These are phyloP conservation scores for Termitomyces sp. DNA, from an alignment of 768 basidiomycete genomes.

Conservation along the genomic window DNA sequence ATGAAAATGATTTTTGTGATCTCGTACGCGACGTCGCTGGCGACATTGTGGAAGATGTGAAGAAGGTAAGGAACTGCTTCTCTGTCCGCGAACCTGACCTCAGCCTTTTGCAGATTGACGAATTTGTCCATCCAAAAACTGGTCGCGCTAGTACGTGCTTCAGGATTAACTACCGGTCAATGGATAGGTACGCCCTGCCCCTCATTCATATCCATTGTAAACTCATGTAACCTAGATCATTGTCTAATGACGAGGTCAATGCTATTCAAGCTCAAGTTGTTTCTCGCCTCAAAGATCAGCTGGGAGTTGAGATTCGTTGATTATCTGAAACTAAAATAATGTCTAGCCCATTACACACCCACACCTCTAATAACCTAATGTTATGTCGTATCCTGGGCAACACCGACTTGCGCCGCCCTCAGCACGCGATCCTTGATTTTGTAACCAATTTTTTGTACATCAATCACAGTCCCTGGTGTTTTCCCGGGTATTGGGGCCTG, in stretches of 20 bases:
- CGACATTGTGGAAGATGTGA: slow-evolving; percentile 88
- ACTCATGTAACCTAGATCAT: slow-evolving; percentile 44
- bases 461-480: slow-evolving; percentile 84
- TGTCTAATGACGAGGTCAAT: slow-evolving; percentile 89
- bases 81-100: too few species aligned
- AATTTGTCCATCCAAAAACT: slow-evolving; percentile 87
- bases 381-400: slow-evolving; percentile 66
- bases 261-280: slow-evolving; percentile 63
- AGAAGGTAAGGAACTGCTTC: slow-evolving; percentile 48
- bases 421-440: slow-evolving; percentile 92
- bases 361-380: slow-evolving; percentile 16
- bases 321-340: slow-evolving; percentile 17
- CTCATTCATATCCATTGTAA: neutral
- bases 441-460: slow-evolving; percentile 89
- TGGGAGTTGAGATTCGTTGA: slow-evolving; percentile 86
- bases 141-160: slow-evolving; percentile 77
- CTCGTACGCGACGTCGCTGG: slow-evolving; percentile 89
- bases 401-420: slow-evolving; percentile 95
- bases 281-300: slow-evolving; percentile 47
- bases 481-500: slow-evolving; percentile 89
- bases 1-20: slow-evolving; percentile 98
- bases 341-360: slow-evolving; percentile 15
- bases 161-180: slow-evolving; percentile 90
- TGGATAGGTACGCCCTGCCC: slow-evolving; percentile 68
- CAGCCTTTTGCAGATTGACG: slow-evolving; percentile 64